phyloP scores from a whole-genome alignment of 2,329 filamentous ascomycete species.

The Colletotrichum somersetense region DNA sequence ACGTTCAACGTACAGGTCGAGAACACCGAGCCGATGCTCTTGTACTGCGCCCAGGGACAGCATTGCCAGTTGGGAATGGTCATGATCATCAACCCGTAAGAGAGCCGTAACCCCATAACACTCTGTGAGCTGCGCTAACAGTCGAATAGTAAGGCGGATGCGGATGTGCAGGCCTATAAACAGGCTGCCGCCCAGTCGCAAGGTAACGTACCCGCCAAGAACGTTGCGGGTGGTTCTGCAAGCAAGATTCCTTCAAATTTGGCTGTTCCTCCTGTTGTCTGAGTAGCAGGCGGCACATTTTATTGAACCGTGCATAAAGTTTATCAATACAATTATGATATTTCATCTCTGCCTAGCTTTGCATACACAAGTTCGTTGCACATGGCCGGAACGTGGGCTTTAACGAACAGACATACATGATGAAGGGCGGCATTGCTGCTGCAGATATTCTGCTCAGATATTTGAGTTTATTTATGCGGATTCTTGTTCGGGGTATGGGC shows the following conservation, averaged over 20 bases:
- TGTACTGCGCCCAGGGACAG: slow-evolving; percentile 62
- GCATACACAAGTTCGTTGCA: background rate
- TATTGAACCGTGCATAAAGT: background rate
- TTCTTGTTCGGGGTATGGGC: background rate
- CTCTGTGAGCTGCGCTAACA: slow-evolving; percentile 1
- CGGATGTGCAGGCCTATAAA: slow-evolving; percentile 28
- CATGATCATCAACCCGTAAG: slow-evolving; percentile 63
- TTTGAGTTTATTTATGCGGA: background rate
- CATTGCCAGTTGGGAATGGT: slow-evolving; percentile 66
- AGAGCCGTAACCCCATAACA: background rate
- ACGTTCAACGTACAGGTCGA: slow-evolving; percentile 62
- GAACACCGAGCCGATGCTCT: slow-evolving; percentile 59
- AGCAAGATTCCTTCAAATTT: slow-evolving; percentile 26
- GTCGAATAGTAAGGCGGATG: slow-evolving; percentile 25
- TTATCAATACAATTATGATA: background rate
- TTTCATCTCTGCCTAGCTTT: background rate
- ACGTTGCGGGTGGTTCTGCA: slow-evolving; percentile 22
- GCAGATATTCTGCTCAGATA: slow-evolving; percentile 15
- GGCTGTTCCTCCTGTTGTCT: slow-evolving; percentile 21
- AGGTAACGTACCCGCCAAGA: slow-evolving; percentile 34
- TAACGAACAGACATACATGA: background rate
- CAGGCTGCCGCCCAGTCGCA: slow-evolving; percentile 23
- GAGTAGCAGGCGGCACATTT: background rate
- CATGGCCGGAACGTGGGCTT: too few species aligned
- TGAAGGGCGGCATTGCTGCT: slow-evolving; percentile 7